These are phyloP conservation scores for Trichoderma sp. DNA, from an alignment of 2,329 filamentous ascomycete species.

Conservation along the genomic window DNA sequence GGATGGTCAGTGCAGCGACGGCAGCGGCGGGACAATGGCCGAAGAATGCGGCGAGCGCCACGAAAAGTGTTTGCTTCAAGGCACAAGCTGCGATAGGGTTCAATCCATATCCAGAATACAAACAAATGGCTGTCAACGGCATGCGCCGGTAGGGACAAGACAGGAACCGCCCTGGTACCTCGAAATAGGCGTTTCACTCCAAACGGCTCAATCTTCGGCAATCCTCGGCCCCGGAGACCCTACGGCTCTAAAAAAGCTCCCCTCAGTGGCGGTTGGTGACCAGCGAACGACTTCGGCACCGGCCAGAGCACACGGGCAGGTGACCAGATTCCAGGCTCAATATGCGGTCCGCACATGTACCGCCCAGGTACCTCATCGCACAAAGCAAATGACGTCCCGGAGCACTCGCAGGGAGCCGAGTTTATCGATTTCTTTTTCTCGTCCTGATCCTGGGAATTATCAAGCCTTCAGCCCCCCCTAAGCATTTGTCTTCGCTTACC, in stretches of 20 bases:
- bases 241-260: slow-evolving; percentile 8
- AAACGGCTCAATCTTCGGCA: slow-evolving; percentile 26
- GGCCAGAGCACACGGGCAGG: not conserved
- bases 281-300: slow-evolving; percentile 1
- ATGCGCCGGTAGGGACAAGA: not conserved
- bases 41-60: not conserved
- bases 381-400: slow-evolving; percentile 1
- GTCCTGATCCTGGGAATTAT: slow-evolving; percentile 4
- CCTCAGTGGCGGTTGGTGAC: slow-evolving; percentile 13
- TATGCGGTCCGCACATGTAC: not conserved
- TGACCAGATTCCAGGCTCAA: not conserved
- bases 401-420: slow-evolving; percentile 6
- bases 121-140: not conserved
- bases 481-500: not conserved
- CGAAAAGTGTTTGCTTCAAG: not conserved
- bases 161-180: not conserved
- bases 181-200: not conserved
- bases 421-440: slow-evolving; percentile 15
- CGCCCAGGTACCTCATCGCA: not conserved
- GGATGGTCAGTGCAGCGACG: not conserved
- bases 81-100: not conserved
- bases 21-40: not conserved
- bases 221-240: slow-evolving; percentile 28
- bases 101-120: not conserved
- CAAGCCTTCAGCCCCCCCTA: slow-evolving; percentile 6